Percentiles rank a stretch among this genome's conserved stretches.
phyloP scores from a whole-genome alignment of 2,329 filamentous ascomycete species.

The Diaporthe sp. region DNA sequence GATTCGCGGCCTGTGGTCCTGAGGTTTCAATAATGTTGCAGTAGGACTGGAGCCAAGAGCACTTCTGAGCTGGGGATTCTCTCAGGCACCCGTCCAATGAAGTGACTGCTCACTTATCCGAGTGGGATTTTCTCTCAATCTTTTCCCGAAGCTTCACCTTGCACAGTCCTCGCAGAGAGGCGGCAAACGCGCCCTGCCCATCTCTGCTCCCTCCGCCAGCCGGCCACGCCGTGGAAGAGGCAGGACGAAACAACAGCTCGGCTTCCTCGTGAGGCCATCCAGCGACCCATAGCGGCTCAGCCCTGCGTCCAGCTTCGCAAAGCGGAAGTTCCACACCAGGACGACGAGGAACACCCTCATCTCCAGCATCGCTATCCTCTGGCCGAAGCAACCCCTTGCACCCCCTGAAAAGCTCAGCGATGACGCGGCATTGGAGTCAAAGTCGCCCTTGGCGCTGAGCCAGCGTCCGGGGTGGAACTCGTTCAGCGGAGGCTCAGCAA shows the following conservation, averaged over 20 bases:
- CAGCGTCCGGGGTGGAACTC: neutral
- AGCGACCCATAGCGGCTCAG: slow-evolving; percentile 8
- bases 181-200: neutral
- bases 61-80: neutral
- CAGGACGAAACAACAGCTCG: slow-evolving; percentile 8
- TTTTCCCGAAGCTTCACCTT: neutral
- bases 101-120: neutral
- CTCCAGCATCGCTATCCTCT: slow-evolving; percentile 22
- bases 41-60: neutral
- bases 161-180: slow-evolving; percentile 7
- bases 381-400: neutral
- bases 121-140: neutral
- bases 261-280: slow-evolving; percentile 16
- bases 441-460: neutral
- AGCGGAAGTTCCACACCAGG: slow-evolving; percentile 11
- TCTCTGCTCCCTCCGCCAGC: neutral
- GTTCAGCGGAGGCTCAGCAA: neutral
- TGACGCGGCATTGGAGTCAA: neutral
- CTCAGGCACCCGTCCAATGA: neutral
- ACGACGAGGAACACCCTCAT: slow-evolving; percentile 10
- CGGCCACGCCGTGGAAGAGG: neutral
- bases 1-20: neutral
- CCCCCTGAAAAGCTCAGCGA: neutral
- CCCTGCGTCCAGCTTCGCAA: neutral
- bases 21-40: neutral